Base-by-base conservation (phyloP, 495 filamentous ascomycete genomes). In the Filosporella fistucella region DNA sequence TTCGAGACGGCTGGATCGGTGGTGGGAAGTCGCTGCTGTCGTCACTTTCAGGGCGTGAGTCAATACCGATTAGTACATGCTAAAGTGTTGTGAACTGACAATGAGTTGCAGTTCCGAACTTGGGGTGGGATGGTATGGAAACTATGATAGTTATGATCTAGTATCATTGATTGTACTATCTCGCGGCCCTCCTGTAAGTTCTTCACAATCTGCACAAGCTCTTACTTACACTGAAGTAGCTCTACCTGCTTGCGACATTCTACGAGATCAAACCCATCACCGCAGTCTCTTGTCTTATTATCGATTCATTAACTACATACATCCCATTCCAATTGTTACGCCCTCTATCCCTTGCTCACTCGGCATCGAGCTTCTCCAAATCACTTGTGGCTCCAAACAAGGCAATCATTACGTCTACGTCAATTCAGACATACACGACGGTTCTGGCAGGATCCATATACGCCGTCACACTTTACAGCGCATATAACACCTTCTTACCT, bases 111-210 rank as follows among this genome's bases (percentile, higher is more conserved):
- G 82, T 46, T 69, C 81, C 26, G 81, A 86, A 61, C 70, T 95
- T 38, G 81, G 71, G 18, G 52, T 88, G 14, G 80, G 76, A 25
- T 94, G 88, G 89, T 74, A 69, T 51, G 67, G 80, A 28, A 71
- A 78, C 38, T 88, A 79, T 59, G 88, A 91, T 61, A 74, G 77
- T 57, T 75, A 83, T 57, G 89, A 94, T 68, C 65, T 88, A 47
- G 75, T 76, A 23, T 70, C 79, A 16, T 71, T 90, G 57, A 77
- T 79, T 20, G 65, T 86, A 45, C 66, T 95, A 4, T 80, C 84
- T 20, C 81, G 86, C 63, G 71, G 83, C 10, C 89, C 89, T 25
- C 76, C 75, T 41, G 75, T 79, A 63, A 67, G 74, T 64, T 13
- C 39, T 26, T 39, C 17, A 28, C 24, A 6, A 7, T 24, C 3